Evolutionary conservation across 768 basidiomycete species (phyloP), one percentile per base, ranked within the genome.

Genomic region (Hericium erinaceus): DNA sequence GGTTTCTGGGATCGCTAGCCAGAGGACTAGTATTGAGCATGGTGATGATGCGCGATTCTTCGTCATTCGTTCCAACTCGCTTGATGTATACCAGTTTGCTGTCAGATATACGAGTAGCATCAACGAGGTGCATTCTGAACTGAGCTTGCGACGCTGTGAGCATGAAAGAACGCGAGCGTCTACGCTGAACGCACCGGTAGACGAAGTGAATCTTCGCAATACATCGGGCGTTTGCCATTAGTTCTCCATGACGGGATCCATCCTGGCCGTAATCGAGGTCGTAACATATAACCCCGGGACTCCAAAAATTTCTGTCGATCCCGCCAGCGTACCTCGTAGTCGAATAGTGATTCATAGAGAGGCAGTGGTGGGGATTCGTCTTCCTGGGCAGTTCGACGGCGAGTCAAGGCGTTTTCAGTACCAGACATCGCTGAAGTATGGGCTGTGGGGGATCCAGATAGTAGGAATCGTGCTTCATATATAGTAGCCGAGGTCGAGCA

Each of bases 51-150:
- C 20, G 15, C 9, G 57, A 46, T 37, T 70, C 68, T 6, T 28
- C 1, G 22, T 62, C 55, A 1, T 46, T 54, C 0, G 57, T 56
- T 7, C 20, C 0, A 0, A 73, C 59, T 1, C 41, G 41, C 37
- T 75, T 75, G 28, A 76, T 60, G n/a, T 61, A 65, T 0, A 75
- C 68, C 1, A 61, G 52, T 6, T 46, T 59, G 0, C 57, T 64
- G 37, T 74, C 72, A 3, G 65, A 61, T 3, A 63, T 57, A 10
- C 70, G 65, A 0, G 64, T 70, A 0, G 72, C 74, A 41, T 75
- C 75, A 2, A 70, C 59, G 0, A 64, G 51, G 20, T 46, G 28
- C 28, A 33, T 33, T 9, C 28, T 33, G 28, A 33, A 33, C 28
- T 33, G 28, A 33, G 7, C 4, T 33, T 33, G 28, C 28, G 6